phyloP scores from a whole-genome alignment of 2,329 filamentous ascomycete genomes.

The Hymenoscyphus infarciens region DNA sequence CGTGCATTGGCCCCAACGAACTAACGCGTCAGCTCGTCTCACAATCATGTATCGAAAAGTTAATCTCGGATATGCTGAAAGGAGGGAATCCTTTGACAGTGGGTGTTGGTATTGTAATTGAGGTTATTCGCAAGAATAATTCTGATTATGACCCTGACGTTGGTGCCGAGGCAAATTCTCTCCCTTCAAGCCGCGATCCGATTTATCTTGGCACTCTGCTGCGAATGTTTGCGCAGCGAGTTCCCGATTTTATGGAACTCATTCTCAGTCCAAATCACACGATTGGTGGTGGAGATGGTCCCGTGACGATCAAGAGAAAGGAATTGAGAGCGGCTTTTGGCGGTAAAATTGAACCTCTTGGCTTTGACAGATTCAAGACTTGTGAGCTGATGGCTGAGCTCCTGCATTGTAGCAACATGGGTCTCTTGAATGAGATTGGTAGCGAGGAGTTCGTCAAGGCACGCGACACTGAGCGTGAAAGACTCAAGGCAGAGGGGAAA shows the following conservation, averaged over 20 bases:
- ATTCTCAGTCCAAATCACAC: conserved; percentile 70
- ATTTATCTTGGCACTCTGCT: conserved; percentile 93
- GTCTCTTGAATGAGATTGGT: conserved; percentile 83
- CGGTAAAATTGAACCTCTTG: conserved; percentile 84
- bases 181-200: conserved; percentile 82
- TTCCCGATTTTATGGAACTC: conserved; percentile 89
- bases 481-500: conserved; percentile 71
- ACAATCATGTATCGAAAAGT: conserved; percentile 71
- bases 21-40: conserved; percentile 94
- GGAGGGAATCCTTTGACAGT: conserved; percentile 94
- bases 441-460: conserved; percentile 81
- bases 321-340: conserved; percentile 86
- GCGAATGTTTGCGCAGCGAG: conserved; percentile 82
- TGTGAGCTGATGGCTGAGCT: conserved; percentile 98
- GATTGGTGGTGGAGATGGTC: conserved; percentile 52
- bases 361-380: conserved; percentile 97
- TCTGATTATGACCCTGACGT: conserved; percentile 97
- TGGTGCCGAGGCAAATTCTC: conserved; percentile 71
- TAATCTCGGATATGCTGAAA: conserved; percentile 88
- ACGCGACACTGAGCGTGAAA: conserved; percentile 77
- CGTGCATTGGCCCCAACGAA: conserved; percentile 97
- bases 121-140: conserved; percentile 98
- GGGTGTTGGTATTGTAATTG: conserved; percentile 94
- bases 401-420: conserved; percentile 98
- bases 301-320: conserved; percentile 62